Evolutionary conservation across 1,139 yeast genomes (phyloP), one percentile per base, ranked within the genome.

Genomic region (Nematodospora anomalae): DNA sequence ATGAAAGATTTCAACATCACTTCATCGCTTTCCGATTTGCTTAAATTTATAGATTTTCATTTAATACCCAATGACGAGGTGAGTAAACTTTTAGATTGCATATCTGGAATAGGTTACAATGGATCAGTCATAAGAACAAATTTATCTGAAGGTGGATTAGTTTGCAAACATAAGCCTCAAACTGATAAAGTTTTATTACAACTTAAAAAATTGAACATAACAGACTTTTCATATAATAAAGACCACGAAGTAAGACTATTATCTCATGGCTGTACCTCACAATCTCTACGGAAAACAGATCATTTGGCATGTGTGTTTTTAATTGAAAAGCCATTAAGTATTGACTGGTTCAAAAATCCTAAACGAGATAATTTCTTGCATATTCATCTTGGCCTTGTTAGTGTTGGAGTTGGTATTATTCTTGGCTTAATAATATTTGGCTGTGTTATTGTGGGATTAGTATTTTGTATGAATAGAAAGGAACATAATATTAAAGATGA

Each of bases 221-320:
- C 42, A 1, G 15, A 35, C 4, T 45, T 74, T n/a, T 59, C 62
- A 38, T 83, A 84, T 11, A 64, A 68, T 35, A 55, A 60, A 21
- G 83, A 80, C 33, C 83, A 77, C 47, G 88, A 83, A 47, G 84
- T 85, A 0, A 66, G 81, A 35, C 63, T 89, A 6, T 44, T 83
- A 15, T 71, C 77, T 20, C 78, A 76, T 49, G 97, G 96, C 1
- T 80, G 90, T 49, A 71, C 89, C 0, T 67, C 53, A 1, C 43
- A 78, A 7, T 54, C 61, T 13, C 46, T 46, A 9, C 35, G 37
- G 6, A 40, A 44, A 6, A 49, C 51, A 0, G 34, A 36, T 9
- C 32, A 35, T 8, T 31, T 40, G 1, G 64, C 82, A 1, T 87
- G 96, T 41, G 79, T 89, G 2, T 76, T 87, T 41, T 60, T 84